Base-by-base conservation (phyloP, 108 stramenopile genomes). In the Nitzschia palea region DNA sequence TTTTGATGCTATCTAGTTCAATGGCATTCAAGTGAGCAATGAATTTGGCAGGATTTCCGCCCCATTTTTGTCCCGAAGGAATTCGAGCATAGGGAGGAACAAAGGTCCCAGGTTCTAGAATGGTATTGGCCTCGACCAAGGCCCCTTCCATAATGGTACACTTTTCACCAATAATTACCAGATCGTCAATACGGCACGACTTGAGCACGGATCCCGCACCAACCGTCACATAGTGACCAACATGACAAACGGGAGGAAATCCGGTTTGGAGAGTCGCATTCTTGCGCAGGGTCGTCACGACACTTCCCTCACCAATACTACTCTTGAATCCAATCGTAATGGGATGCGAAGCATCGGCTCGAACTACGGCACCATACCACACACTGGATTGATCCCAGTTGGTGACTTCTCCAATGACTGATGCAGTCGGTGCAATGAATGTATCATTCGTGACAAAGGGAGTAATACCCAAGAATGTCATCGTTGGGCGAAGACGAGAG, bases 331-430 rank as follows among this genome's bases (percentile, higher is more conserved):
- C 97, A 57, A 97, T 90, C 42, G 81, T 86, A 47, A 97, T 91
- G 65, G 77, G 72, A 68, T 89, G 88, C 1, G 72, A 81, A 26
- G 80, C 72, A 70, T 97, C 97, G 30, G 97, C 98, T 25, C 97
- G 86, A 34, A 98, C 86, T 6, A 97, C 97, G 32, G 97, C 90
- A 44, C 94, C 94, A 81, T 99, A 98, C 97, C 96, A 97, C 26
- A 99, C 95, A 23, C 91, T 89, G 28, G 95, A 93, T 71, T 94
- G 89, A 48, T 91, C 89, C 83, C 96, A 97, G 66, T 96, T 90
- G 37, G 90, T 90, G 17, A 99, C 98, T 60, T 97, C 87, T 18
- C 98, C 98, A 67, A 99, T 92, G 40, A 99, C 87, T n/a, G 93
- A 92, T 37, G 98, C 97, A 22, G 93, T 85, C 29, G 97, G 97